These are phyloP conservation scores for Shiraia bambusicola DNA, from an alignment of 2,329 filamentous ascomycete genomes.

Conservation along the genomic window DNA sequence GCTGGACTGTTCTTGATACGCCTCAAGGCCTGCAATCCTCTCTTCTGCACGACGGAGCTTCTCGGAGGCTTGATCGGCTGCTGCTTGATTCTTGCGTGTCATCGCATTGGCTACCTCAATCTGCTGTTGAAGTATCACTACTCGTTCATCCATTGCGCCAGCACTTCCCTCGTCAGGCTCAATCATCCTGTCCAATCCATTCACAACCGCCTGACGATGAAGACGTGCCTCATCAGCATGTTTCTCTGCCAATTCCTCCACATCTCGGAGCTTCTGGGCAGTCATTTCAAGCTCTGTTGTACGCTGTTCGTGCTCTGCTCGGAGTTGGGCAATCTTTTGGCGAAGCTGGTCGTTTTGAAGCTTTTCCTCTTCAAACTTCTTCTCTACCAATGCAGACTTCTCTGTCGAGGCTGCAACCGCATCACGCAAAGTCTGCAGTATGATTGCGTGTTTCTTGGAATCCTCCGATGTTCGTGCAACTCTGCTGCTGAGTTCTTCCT, in stretches of 20 bases:
- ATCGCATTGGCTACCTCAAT: slow-evolving; percentile 74
- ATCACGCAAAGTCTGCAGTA: slow-evolving; percentile 72
- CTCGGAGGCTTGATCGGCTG: slow-evolving; percentile 82
- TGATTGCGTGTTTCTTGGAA: slow-evolving; percentile 67
- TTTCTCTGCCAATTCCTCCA: slow-evolving; percentile 84
- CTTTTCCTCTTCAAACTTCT: slow-evolving; percentile 81
- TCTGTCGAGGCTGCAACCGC: slow-evolving; percentile 78
- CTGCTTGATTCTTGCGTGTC: slow-evolving; percentile 84
- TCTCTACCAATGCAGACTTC: slow-evolving; percentile 74
- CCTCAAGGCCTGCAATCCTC: slow-evolving; percentile 91
- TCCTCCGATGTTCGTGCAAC: slow-evolving; percentile 68
- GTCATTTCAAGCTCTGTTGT: slow-evolving; percentile 74
- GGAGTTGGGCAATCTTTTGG: slow-evolving; percentile 72
- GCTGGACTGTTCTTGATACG: slow-evolving; percentile 96
- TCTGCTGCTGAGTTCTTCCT: slow-evolving; percentile 70
- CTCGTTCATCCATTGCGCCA: slow-evolving; percentile 60
- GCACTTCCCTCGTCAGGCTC: slow-evolving; percentile 55
- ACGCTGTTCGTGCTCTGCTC: slow-evolving; percentile 78
- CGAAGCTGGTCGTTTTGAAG: slow-evolving; percentile 73
- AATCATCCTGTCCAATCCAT: slow-evolving; percentile 75
- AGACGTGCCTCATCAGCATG: slow-evolving; percentile 84
- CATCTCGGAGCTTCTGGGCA: slow-evolving; percentile 74
- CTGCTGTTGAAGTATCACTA: slow-evolving; percentile 75
- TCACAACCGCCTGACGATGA: slow-evolving; percentile 79
- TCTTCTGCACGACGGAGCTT: slow-evolving; percentile 92